Base-by-base conservation (phyloP, 2,329 filamentous ascomycete genomes). In the Setomelanomma holmii region DNA sequence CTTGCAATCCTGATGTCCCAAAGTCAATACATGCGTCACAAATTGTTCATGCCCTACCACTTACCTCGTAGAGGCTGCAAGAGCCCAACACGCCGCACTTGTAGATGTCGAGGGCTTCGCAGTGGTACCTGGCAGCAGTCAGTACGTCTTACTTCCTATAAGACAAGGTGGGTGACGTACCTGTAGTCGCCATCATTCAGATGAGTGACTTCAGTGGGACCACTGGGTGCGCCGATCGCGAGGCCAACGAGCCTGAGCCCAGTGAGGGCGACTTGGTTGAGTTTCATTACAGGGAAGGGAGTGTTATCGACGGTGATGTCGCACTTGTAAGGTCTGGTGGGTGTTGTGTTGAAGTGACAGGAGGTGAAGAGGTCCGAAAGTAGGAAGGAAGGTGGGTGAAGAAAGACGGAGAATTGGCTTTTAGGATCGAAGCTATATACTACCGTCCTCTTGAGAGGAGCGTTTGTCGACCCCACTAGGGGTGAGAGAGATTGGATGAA, bases 201-300 rank as follows among this genome's bases (percentile, higher is more conserved):
- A n/a, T n/a, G n/a, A n/a, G n/a, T n/a, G 16, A 4, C 10, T 7
- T 38, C n/a, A 19, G 3, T 21, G 35, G n/a, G 5, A 17, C 43
- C 7, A 14, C 24, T n/a, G 24, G 19, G 14, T 24, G 24, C 33
- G 19, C 10, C 27, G 14, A 14, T 39, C 22, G 23, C 44, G 16
- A 60, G 38, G n/a, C 42, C 40, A 16, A 45, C 34, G 5, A 60
- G 27, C 11, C 45, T 45, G 17, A 55, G 34, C 8, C 46, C 45
- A 27, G 38, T 16, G 21, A 58, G 40, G n/a, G 46, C 46, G 45
- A 42, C 5, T 7, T 33, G 16, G 30, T 48, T 16, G 16, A 50
- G 45, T 39, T 53, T 60, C 52, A 58, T 60, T 5, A 38, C 27
- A 47, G 39, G 12, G 21, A 16, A 16, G 16, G 23, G 39, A 17